Evolutionary conservation across 768 basidiomycete species (phyloP), one percentile per base, ranked within the genome.

Genomic region (Lactifluus pinguis): DNA sequence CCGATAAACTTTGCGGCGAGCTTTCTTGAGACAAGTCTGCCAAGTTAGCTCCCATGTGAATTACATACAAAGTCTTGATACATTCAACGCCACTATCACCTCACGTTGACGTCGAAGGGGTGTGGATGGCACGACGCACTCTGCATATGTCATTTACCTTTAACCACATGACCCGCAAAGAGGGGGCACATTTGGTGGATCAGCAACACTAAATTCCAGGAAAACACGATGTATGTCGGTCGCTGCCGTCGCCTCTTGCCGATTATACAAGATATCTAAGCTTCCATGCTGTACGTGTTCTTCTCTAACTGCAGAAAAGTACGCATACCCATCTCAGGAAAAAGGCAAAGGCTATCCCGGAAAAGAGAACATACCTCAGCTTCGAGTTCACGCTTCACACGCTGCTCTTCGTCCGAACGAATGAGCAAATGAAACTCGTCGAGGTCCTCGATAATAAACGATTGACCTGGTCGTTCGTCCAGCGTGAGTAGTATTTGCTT

Each of bases 381-480:
- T 69, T 92, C 91, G 36, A 93, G 76, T 65, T 88, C 85, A 65
- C 75, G 80, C 62, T 84, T 74, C 6, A 93, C 86, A 29, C 83
- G 75, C 66, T 84, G 87, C 69, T 92, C 87, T 62, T 86, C 83
- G 60, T 93, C 92, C 1, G 86, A 85, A 68, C 87, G 88, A 71
- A 93, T 87, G 55, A 93, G 83, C 2, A 94, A 68, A 72, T 92
- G 89, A 63, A 83, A 80, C 66, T 92, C 89, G 69, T 93, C 92
- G 29, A 94, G 71, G 67, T 94, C 92, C 67, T 92, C 87, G 62
- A 94, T 89, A 64, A 94, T 85, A 71, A 94, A 94, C 56, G 78
- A 81, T 9, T 82, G 77, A 19, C 51, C 51, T 19, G 61, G 61
- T 68, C 80, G 85, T 68, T 92, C 88, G 69, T 93, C 89, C 85